A percentile compares a stretch with the other conserved stretches of the same genome.
Evolutionary conservation across 805 yeast genomes (phyloP).

Genomic region (Cyberlindnera galapagoensis): DNA sequence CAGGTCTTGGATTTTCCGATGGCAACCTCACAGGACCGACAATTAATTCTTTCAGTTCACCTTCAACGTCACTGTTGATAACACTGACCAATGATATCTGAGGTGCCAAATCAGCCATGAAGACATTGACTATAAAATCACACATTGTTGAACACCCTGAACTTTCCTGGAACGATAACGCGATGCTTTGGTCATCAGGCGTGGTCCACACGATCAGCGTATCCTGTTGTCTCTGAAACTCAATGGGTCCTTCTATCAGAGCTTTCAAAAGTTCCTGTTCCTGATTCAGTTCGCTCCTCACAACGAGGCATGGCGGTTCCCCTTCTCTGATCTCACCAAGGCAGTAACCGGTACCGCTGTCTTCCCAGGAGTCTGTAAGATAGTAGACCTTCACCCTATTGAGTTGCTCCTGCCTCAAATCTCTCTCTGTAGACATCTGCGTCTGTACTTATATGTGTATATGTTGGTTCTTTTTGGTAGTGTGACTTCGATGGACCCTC

Average conservation of each 20-base stretch:
- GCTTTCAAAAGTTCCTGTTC: constrained; percentile 56
- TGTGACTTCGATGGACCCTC: no score
- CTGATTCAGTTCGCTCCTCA: constrained; percentile 61
- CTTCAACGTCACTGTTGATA: constrained; percentile 36
- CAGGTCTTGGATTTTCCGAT: constrained; percentile 39
- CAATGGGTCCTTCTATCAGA: constrained; percentile 64
- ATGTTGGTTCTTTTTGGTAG: no score
- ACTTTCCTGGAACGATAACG: constrained; percentile 86
- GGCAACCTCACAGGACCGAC: constrained; percentile 80
- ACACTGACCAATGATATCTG: constrained; percentile 72
- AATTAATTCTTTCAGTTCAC: constrained; percentile 66
- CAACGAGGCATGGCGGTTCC: constrained; percentile 54
- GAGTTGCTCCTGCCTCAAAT: constrained; percentile 32
- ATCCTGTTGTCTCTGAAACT: constrained; percentile 91
- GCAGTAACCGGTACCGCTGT: constrained; percentile 89
- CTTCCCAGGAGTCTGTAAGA: constrained; percentile 80
- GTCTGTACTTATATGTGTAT: no score
- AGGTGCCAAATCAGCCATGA: constrained; percentile 47
- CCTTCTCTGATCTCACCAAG: constrained; percentile 49
- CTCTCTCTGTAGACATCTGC: no score
- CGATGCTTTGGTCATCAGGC: constrained; percentile 61
- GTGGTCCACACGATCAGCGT: constrained; percentile 95
- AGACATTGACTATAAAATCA: constrained; percentile 68
- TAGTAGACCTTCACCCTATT: constrained; percentile 90
- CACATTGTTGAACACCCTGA: constrained; percentile 83